phyloP scores from a whole-genome alignment of 805 yeast species.

The Nakazawaea ishiwadae region DNA sequence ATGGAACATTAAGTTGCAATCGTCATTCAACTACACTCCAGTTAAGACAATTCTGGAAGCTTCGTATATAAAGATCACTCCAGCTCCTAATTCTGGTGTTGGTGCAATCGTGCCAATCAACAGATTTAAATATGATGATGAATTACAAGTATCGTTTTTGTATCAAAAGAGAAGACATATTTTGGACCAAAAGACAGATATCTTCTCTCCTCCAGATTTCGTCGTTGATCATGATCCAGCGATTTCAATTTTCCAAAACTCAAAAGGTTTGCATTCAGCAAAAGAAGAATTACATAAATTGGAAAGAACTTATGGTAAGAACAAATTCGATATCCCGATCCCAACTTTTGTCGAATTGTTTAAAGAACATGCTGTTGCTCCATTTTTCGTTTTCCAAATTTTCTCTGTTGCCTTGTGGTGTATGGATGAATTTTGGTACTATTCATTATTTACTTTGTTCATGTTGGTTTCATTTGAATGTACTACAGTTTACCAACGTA shows the following conservation, averaged over 20 bases:
- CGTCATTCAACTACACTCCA: conserved; percentile 60
- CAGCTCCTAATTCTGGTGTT: conserved; percentile 82
- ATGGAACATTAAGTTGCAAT: conserved; percentile 76
- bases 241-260: conserved; percentile 49
- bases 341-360: conserved; percentile 89
- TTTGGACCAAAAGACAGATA: conserved; percentile 45
- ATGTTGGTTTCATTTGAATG: conserved; percentile 92
- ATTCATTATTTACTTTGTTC: conserved; percentile 83
- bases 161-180: conserved; percentile 92
- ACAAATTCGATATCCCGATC: conserved; percentile 90
- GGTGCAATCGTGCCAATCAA: conserved; percentile 70
- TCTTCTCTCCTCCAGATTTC: conserved; percentile 81
- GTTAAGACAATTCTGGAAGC: conserved; percentile 60
- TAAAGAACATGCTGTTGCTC: conserved; percentile 97
- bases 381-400: conserved; percentile 93
- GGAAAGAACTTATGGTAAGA: conserved; percentile 69
- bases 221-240: conserved; percentile 57
- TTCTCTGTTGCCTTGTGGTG: conserved; percentile 95
- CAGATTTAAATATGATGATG: conserved; percentile 51
- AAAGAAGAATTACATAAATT: conserved; percentile 28
- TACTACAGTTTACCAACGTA: conserved; percentile 93
- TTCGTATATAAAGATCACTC: conserved; percentile 65
- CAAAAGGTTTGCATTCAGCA: conserved; percentile 27
- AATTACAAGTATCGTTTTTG: conserved; percentile 62
- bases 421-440: conserved; percentile 96